Conservation (phyloP, 2,329 filamentous ascomycete species). For the Lomentospora prolificans region DNA sequence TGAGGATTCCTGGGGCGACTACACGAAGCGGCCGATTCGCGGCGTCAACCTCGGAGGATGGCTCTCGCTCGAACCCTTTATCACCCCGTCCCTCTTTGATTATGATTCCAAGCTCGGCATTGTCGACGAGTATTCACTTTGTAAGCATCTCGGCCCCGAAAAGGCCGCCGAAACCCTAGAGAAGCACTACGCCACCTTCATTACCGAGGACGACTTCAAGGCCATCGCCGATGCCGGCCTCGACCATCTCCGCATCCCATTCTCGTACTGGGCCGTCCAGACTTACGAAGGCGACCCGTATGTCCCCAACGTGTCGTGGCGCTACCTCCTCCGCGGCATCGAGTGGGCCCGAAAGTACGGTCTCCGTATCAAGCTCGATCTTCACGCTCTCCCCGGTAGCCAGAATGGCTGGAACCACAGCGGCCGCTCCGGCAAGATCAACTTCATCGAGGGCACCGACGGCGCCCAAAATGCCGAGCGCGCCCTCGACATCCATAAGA, state of each 20-base stretch:
- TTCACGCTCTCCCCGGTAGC: conserved; percentile 84
- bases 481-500: conserved; percentile 77
- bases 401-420: conserved; percentile 99
- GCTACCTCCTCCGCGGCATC: conserved; percentile 84
- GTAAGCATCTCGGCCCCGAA: conserved; percentile 55
- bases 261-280: conserved; percentile 87
- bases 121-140: conserved; percentile 82
- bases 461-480: conserved; percentile 69
- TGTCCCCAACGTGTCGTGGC: conserved; percentile 76
- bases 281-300: conserved; percentile 83
- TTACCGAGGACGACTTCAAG: conserved; percentile 73
- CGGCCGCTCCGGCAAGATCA: conserved; percentile 68
- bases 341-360: conserved; percentile 92
- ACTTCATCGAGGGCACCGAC: conserved; percentile 86
- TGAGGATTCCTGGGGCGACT: conserved; percentile 64
- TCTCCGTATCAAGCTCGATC: conserved; percentile 81
- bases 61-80: conserved; percentile 90
- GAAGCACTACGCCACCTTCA: conserved; percentile 81
- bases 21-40: conserved; percentile 67
- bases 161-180: conserved; percentile 63
- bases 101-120: conserved; percentile 54
- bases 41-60: conserved; percentile 92
- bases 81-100: conserved; percentile 83
- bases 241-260: conserved; percentile 94
- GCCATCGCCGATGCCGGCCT: conserved; percentile 82